Base-by-base conservation (phyloP, 2,329 filamentous ascomycete species). In the Penicillium palitans region DNA sequence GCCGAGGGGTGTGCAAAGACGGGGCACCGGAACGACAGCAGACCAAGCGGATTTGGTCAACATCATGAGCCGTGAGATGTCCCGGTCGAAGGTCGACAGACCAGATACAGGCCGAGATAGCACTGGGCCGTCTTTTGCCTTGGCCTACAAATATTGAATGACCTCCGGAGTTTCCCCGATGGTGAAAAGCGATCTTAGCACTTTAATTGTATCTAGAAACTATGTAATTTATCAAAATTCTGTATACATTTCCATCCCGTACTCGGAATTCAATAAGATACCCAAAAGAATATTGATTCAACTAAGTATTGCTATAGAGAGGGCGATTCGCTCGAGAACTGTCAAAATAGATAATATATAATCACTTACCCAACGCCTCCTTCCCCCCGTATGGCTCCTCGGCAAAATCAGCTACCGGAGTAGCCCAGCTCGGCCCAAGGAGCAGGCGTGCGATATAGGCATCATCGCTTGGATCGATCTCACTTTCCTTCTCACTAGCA, bases 11-110 rank as follows among this genome's bases (percentile, higher is more conserved):
- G 6, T 7, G 15, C 42, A 37, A n/a, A 52, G 61, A 33, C 52
- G 42, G 4, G 47, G 19, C 2, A 61, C 58, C 12, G 41, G 47
- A 15, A 24, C 57, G 2, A 37, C 60, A 13, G 46, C 44, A 13
- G 55, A 55, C 10, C 39, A 57, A 31, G 52, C 46, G 5, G 53
- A 61, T 15, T 13, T 64, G 12, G 42, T 31, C 19, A 37, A 47
- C 17, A 61, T 59, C 2, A 62, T 64, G 12, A 53, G 55, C 39
- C 55, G 55, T 2, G 62, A 62, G 42, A 61, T 64, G 39, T 59
- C 62, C 2, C 58, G 58, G 15, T 37, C 62, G 2, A 52, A 21
- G 15, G 12, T 15, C 2, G 60, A 60, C 6, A 54, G 48, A 12
- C 27, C 31, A 10, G 15, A 40, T 3, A 56, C 37, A 4, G 51